Evolutionary conservation across 495 filamentous ascomycete species (phyloP), one percentile per base, ranked within the genome.

Genomic region (Xylaria telfairii): DNA sequence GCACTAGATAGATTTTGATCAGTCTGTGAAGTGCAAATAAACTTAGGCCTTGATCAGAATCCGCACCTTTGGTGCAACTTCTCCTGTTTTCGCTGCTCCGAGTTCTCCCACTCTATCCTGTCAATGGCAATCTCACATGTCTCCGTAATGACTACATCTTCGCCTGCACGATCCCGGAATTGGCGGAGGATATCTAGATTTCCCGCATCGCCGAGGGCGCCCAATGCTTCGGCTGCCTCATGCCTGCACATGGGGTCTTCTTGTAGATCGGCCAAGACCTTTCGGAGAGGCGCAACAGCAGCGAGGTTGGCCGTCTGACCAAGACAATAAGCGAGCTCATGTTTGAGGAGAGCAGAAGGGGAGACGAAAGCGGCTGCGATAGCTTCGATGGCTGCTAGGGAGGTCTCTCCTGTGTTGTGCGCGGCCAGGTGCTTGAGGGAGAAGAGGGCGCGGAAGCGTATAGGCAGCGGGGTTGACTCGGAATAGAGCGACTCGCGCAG

Each of bases 41-140:
- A n/a, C 8, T 69, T 61, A 4, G 60, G 46, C 56, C 2, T 54
- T 15, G 53, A 51, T 59, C 71, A 63, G 15, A 68, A 39, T 64
- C 67, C 82, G 67, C 83, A 94, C 93, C 93, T 97, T 69, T 91
- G 84, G 77, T 90, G 90, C 74, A 97, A 79, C 73, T 90, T 90
- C 82, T 98, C 95, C 13, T 80, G 80, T 77, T 90, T 90, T 56
- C 87, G 84, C 75, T 89, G 85, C 74, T 91, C 87, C 4, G 90
- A 91, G 71, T 92, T 91, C 83, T 94, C 93, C 96, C 96, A 99
- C 77, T 95, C 84, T 77, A 99, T 97, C 74, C 96, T 87, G 65
- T 92, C 93, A 47, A 98, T 92, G 0, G 96, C 96, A 76, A 99
- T 94, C 73, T 98, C 96, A 79, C 96, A 99, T 13, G 96, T 99